These are phyloP conservation scores for Cryptosporidium parvum DNA, from an alignment of 169 alveolate genomes.

Conservation along the genomic window DNA sequence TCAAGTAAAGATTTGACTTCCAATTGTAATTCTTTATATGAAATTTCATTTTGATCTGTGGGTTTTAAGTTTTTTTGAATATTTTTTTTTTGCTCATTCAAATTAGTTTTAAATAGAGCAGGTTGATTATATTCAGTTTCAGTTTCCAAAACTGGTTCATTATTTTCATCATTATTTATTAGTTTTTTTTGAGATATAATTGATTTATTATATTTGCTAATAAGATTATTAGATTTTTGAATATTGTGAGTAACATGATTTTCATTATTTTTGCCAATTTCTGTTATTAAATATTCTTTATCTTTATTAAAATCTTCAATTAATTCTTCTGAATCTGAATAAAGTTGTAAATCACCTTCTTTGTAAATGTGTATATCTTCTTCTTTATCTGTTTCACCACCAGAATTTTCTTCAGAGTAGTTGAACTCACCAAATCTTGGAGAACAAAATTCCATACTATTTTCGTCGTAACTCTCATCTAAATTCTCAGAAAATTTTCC, in stretches of 20 bases:
- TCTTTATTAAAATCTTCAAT: conserved; percentile 9
- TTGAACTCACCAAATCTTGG: conserved; percentile 64
- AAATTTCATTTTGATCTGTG: background rate
- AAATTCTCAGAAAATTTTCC: background rate
- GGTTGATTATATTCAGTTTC: background rate
- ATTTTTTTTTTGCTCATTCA: background rate
- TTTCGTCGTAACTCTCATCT: conserved; percentile 36
- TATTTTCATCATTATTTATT: background rate
- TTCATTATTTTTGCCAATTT: background rate
- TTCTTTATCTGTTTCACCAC: conserved; percentile 11
- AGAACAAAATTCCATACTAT: conserved; percentile 41
- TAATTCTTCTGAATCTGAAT: conserved; percentile 2
- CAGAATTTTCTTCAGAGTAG: conserved; percentile 14
- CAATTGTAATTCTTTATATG: conserved; percentile 34
- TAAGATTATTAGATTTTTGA: background rate
- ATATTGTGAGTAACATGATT: background rate
- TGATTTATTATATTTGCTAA: background rate
- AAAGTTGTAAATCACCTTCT: conserved; percentile 1
- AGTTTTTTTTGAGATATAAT: background rate
- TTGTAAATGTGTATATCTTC: background rate
- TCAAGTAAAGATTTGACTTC: conserved; percentile 32
- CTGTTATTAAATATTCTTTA: background rate
- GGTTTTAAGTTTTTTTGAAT: background rate
- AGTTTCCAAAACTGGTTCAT: background rate
- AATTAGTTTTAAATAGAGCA: background rate